Evolutionary conservation across 257 asterid species (phyloP).

Genomic region (Ilex asprella): DNA sequence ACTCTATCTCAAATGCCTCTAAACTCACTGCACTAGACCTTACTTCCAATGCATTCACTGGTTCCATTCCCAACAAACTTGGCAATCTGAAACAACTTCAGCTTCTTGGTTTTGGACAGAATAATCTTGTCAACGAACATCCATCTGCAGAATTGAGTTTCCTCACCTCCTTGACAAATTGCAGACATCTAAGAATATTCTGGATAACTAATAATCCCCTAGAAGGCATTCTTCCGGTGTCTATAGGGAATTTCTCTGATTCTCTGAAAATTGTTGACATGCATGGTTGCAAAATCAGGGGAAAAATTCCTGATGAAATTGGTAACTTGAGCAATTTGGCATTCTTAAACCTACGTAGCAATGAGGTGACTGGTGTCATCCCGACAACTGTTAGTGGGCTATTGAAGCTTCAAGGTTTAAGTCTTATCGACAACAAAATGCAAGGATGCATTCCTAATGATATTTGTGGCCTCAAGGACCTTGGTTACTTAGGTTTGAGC

Average conservation of each 20-base stretch:
- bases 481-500: neutral
- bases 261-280: neutral
- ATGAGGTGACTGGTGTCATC: neutral
- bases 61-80: neutral
- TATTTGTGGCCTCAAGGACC: neutral
- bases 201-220: neutral
- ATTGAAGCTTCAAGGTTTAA: neutral
- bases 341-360: neutral
- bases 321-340: neutral
- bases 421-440: neutral
- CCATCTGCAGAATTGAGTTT: neutral
- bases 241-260: neutral
- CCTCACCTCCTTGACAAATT: conserved; percentile 1
- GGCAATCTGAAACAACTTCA: neutral
- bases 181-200: neutral
- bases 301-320: neutral
- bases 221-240: neutral
- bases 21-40: neutral
- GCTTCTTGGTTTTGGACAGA: neutral
- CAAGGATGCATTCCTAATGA: neutral
- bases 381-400: neutral
- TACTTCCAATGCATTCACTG: neutral
- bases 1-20: neutral
- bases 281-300: neutral
- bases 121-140: neutral